Conservation (phyloP, 2,329 filamentous ascomycete genomes). For the Metarhizium guizhouense region DNA sequence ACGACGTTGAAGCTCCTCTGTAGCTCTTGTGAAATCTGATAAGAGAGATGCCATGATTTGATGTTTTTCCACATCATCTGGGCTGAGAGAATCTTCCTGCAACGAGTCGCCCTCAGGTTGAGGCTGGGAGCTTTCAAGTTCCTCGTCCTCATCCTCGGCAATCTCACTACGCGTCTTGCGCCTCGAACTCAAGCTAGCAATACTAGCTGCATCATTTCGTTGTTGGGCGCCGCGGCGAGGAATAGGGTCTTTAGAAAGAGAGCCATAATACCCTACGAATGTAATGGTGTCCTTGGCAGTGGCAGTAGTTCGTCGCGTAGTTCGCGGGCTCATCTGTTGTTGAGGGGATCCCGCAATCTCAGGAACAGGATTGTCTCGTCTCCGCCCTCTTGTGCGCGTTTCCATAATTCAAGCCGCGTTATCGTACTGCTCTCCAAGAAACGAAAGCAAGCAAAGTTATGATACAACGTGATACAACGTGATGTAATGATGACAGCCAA, state of each 20-base stretch:
- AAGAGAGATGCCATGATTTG: slow-evolving; percentile 1
- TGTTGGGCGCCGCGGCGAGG: slow-evolving; percentile 3
- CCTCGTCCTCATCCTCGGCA: not conserved
- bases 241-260: not conserved
- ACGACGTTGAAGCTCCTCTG: slow-evolving; percentile 4
- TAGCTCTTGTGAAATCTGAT: slow-evolving; percentile 2
- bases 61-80: not conserved
- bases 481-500: not conserved
- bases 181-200: slow-evolving; percentile 1
- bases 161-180: not conserved
- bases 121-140: not conserved
- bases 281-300: not conserved
- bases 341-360: not conserved
- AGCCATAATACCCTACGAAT: not conserved
- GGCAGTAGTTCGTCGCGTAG: not conserved
- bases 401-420: not conserved
- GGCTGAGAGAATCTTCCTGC: not conserved
- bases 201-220: not conserved
- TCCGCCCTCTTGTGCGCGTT: not conserved
- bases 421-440: not conserved
- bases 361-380: not conserved
- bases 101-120: not conserved
- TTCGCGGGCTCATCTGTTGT: not conserved
- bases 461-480: not conserved
- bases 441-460: not conserved